phyloP scores from a whole-genome alignment of 2,329 filamentous ascomycete genomes.

The Pezicula radicicola region DNA sequence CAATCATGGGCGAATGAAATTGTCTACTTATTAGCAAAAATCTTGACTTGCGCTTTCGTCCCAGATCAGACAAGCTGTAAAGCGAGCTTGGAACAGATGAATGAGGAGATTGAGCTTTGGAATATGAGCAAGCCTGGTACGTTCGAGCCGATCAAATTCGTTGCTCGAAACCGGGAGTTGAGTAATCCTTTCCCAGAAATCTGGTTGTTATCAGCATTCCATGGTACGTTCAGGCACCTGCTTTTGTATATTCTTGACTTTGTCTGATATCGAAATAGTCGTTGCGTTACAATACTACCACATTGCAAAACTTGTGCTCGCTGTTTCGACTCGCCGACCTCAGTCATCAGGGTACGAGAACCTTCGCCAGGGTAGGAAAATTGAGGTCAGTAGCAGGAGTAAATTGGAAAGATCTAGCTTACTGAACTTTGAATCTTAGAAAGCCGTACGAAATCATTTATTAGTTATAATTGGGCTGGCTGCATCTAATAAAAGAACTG shows the following conservation, averaged over 20 bases:
- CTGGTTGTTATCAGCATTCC: neutral
- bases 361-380: neutral
- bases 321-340: neutral
- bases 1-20: neutral
- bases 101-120: neutral
- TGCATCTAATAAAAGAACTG: neutral
- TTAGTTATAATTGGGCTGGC: neutral
- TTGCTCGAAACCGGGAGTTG: neutral
- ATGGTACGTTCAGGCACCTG: neutral
- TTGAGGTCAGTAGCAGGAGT: neutral
- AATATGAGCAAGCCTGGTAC: neutral
- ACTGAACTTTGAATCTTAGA: neutral
- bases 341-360: neutral
- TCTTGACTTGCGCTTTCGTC: neutral
- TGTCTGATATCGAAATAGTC: neutral
- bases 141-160: neutral
- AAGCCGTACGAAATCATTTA: neutral
- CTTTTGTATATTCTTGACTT: too few species aligned
- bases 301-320: neutral
- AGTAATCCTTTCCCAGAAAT: neutral
- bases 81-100: neutral
- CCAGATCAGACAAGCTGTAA: neutral
- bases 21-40: neutral
- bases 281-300: neutral
- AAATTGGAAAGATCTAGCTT: too few species aligned